These are phyloP conservation scores for Leccinum fallax DNA, from an alignment of 1,284 basidiomycete genomes.

Conservation along the genomic window DNA sequence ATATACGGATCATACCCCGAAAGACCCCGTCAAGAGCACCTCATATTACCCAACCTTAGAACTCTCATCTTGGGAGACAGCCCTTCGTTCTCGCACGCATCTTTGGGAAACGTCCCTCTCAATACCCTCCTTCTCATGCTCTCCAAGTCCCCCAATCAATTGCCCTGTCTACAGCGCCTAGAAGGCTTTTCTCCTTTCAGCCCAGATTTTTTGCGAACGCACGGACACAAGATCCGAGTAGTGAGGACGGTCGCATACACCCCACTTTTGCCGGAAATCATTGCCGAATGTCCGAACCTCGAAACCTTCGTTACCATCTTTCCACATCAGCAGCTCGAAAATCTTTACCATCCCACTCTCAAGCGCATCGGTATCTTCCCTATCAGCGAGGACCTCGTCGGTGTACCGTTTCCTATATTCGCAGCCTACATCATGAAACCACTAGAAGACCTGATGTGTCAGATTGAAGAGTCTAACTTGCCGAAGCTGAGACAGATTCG, in stretches of 20 bases:
- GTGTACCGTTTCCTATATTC: constrained; percentile 33
- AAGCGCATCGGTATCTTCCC: constrained; percentile 39
- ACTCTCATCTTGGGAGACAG: constrained; percentile 44
- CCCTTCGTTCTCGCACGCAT: constrained; percentile 41
- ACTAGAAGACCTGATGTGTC: constrained; percentile 40
- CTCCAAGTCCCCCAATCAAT: constrained; percentile 33
- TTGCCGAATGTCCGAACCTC: constrained; percentile 42
- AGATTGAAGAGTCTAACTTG: constrained; percentile 40
- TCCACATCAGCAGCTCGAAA: constrained; percentile 36
- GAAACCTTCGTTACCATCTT: constrained; percentile 40
- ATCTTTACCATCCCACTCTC: constrained; percentile 31
- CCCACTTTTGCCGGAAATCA: constrained; percentile 36
- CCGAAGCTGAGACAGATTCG: constrained; percentile 41
- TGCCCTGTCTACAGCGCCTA: constrained; percentile 42
- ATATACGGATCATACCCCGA: constrained; percentile 35
- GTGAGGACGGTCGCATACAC: constrained; percentile 40
- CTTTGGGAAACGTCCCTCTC: constrained; percentile 39
- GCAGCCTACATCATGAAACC: constrained; percentile 40
- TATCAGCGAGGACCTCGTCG: constrained; percentile 32
- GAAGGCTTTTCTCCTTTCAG: constrained; percentile 46
- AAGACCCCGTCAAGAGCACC: constrained; percentile 21
- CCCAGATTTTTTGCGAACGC: constrained; percentile 39
- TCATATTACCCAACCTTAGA: constrained; percentile 40
- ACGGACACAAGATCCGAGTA: constrained; percentile 43
- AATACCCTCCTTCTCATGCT: constrained; percentile 43